phyloP scores from a whole-genome alignment of 148 eudicot species.

The Cornus suecica region DNA sequence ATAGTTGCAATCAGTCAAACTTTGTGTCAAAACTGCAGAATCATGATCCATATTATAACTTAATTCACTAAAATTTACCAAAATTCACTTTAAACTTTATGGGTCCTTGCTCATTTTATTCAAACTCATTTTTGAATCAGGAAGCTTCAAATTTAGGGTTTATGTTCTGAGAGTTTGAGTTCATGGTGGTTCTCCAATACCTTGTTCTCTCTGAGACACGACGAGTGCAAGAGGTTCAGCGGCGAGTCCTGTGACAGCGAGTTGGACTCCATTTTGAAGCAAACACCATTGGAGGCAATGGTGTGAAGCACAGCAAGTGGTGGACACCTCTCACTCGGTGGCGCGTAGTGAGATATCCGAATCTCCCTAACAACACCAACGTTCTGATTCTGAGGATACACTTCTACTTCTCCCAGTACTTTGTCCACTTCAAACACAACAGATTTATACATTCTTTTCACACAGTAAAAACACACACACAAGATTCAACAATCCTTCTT shows the following conservation, averaged over 20 bases:
- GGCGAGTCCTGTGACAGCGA: constrained; percentile 43
- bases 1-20: neutral
- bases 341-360: constrained; percentile 61
- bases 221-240: constrained; percentile 71
- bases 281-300: constrained; percentile 43
- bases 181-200: constrained; percentile 32
- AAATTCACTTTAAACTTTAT: neutral
- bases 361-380: constrained; percentile 42
- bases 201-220: constrained; percentile 96
- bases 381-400: constrained; percentile 40
- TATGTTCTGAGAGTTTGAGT: neutral
- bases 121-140: constrained; percentile 4
- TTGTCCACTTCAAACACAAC: constrained; percentile 72
- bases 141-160: constrained; percentile 1
- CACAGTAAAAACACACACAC: neutral
- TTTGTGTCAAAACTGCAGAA: neutral
- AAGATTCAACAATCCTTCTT: neutral
- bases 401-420: constrained; percentile 75
- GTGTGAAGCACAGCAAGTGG: constrained; percentile 90
- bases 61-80: constrained; percentile 5
- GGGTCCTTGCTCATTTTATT: constrained; percentile 10
- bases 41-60: neutral
- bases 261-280: constrained; percentile 81
- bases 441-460: constrained; percentile 45
- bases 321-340: constrained; percentile 84